phyloP scores from a whole-genome alignment of 208 protist genomes.

The Acanthamoeba lenticulata region DNA sequence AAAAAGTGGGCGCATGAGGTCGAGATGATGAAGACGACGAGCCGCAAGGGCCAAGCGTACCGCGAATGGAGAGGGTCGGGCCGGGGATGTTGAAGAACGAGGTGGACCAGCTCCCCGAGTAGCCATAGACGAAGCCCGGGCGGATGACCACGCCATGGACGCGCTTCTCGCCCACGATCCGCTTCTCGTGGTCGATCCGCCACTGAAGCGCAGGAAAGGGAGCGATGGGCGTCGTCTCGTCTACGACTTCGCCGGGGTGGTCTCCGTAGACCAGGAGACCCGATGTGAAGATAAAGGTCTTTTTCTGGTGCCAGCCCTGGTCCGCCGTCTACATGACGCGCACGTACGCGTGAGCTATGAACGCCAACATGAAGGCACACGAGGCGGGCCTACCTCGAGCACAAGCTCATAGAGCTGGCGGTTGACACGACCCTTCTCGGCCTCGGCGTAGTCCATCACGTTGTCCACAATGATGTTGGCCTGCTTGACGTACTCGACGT shows the following conservation, averaged over 20 bases:
- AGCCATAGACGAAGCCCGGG: slow-evolving; percentile 58
- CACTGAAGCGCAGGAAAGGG: neutral
- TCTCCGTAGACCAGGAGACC: slow-evolving; percentile 54
- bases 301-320: slow-evolving; percentile 27
- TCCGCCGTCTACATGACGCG: neutral
- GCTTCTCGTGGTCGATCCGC: slow-evolving; percentile 47
- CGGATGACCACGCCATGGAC: slow-evolving; percentile 47
- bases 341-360: too few relatives aligned
- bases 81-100: neutral
- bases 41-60: too few relatives aligned
- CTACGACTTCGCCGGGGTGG: neutral
- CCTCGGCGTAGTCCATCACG: neutral
- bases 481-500: slow-evolving; percentile 21
- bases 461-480: slow-evolving; percentile 52
- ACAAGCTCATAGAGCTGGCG: slow-evolving; percentile 5
- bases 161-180: slow-evolving; percentile 18
- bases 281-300: slow-evolving; percentile 69
- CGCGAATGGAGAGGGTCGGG: too few relatives aligned
- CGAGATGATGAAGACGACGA: too few relatives aligned
- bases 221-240: slow-evolving; percentile 41
- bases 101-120: slow-evolving; percentile 26
- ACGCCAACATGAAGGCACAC: too few relatives aligned
- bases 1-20: too few relatives aligned
- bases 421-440: neutral
- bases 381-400: neutral